Percentiles rank a stretch among this genome's conserved stretches.
Evolutionary conservation across 345 rosid species (phyloP).

Genomic region (Euphorbia pulcherrima): DNA sequence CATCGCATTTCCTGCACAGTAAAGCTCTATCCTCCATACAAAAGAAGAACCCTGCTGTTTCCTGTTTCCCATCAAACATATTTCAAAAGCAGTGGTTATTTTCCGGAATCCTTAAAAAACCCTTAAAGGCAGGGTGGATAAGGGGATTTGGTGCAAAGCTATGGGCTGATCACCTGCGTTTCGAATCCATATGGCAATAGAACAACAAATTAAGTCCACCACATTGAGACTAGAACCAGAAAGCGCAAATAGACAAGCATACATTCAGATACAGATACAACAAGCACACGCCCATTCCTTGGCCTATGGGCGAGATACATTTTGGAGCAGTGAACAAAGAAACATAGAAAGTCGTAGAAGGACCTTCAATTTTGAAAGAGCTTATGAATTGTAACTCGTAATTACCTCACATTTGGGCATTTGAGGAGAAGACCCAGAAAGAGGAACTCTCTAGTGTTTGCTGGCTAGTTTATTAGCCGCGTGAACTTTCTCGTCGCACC

Average conservation of each 20-base stretch:
- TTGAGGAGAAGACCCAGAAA: slow-evolving; percentile 59
- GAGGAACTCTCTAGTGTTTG: slow-evolving; percentile 91
- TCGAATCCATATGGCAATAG: not conserved
- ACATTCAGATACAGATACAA: not conserved
- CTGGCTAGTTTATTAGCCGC: slow-evolving; percentile 96
- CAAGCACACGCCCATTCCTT: no score
- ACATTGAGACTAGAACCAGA: not conserved
- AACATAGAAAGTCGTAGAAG: no score
- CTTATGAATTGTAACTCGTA: no score
- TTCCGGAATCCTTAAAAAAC: not conserved
- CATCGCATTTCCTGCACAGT: slow-evolving; percentile 92
- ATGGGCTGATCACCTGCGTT: not conserved
- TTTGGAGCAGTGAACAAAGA: no score
- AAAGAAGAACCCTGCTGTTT: slow-evolving; percentile 85
- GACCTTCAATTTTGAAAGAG: no score
- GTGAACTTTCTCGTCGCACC: slow-evolving; percentile 82
- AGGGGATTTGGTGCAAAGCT: not conserved
- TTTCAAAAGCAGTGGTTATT: not conserved
- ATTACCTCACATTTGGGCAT: slow-evolving; percentile 88
- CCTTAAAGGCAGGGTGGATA: not conserved
- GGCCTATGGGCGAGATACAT: no score
- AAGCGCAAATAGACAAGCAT: not conserved
- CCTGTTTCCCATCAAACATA: slow-evolving; percentile 42
- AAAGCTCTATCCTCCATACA: slow-evolving; percentile 93
- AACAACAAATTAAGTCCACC: not conserved